These are phyloP conservation scores for Eimeria maxima DNA, from an alignment of 169 alveolate species.

Conservation along the genomic window DNA sequence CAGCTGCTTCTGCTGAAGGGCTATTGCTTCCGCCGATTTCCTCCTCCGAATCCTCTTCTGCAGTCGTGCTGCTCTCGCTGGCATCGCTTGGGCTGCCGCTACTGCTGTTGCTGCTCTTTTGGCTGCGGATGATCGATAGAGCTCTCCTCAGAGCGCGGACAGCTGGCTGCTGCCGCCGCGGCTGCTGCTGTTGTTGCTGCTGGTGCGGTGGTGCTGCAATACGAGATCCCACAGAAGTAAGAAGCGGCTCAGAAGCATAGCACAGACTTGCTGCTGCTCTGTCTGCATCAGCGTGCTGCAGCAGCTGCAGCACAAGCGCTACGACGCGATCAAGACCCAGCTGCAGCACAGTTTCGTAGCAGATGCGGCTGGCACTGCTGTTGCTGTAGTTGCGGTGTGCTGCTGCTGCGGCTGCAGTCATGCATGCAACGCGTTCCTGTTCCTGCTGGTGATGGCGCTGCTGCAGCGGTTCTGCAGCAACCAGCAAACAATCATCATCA, in stretches of 20 bases:
- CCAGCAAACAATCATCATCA: conserved; percentile 16
- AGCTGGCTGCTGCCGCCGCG: conserved; percentile 42
- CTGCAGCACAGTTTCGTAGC: conserved; percentile 68
- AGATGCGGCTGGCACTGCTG: conserved; percentile 14
- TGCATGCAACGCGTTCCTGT: background rate
- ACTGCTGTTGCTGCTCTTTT: conserved; percentile 23
- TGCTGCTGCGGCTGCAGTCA: conserved; percentile 28
- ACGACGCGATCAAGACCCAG: conserved; percentile 54
- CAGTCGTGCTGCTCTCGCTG: conserved; percentile 29
- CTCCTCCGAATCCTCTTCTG: background rate
- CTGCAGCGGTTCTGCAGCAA: conserved; percentile 58
- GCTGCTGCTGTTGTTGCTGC: conserved; percentile 49
- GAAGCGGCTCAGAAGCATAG: conserved; percentile 75
- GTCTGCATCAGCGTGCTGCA: conserved; percentile 61
- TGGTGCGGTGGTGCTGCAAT: conserved; percentile 75
- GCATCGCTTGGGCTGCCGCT: conserved; percentile 5
- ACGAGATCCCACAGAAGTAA: conserved; percentile 59
- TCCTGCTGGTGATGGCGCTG: conserved; percentile 33
- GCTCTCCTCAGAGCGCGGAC: conserved; percentile 1
- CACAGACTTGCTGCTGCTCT: conserved; percentile 64
- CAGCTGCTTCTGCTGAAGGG: conserved; percentile 25
- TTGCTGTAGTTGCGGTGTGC: conserved; percentile 7
- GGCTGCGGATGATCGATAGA: background rate
- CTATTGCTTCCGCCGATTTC: background rate
- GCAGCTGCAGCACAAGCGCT: conserved; percentile 38